Base-by-base conservation (phyloP, 345 rosid genomes). In the Atalantia buxifolia region DNA sequence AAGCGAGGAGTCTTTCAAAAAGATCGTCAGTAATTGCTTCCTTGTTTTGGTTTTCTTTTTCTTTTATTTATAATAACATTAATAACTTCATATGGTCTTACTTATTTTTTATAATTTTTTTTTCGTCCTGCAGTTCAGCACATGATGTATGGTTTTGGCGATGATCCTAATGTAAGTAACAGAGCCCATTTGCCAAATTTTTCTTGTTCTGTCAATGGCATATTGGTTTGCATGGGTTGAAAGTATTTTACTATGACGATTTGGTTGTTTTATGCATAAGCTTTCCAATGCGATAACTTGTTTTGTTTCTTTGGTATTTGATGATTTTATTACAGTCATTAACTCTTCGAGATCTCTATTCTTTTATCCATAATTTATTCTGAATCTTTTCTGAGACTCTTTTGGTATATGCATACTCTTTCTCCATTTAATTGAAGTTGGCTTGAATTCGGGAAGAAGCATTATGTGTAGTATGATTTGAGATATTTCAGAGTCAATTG, bases 121-220 rank as follows among this genome's bases (percentile, higher is more conserved):
- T 64, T 69, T 30, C 55, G 33, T 75, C 75, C 33, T 79, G 55
- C 89, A 94, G 97, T 96, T 91, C 97, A 89, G 85, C 99, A 92
- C 80, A 96, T 92, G 98, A 92, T 96, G 97, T 94, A 89, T 84
- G 98, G 98, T 35, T 94, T 92, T 38, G 97, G 99, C 18, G 98
- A 95, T 77, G 98, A 95, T 77, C 83, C 89, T 67, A 94, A 92
- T 80, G 94, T 92, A 86, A 88, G 96, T 79, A 50, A 9, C 60
- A 10, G 28, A 62, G 19, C 48, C 16, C 66, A 53, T 57, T 48
- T 28, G 36, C 35, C 60, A 7, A 6, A 19, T 27, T 35, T 48
- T 1, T 56, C 31, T 18, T 53, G 18, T 38, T 48, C 55, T 9
- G 70, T n/a, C 18, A 12, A 45, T 21, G n/a, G 28, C 2, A 21